Percentiles rank a stretch among this genome's conserved stretches.
phyloP scores from a whole-genome alignment of 495 filamentous ascomycete species.

The Cudoniella acicularis region DNA sequence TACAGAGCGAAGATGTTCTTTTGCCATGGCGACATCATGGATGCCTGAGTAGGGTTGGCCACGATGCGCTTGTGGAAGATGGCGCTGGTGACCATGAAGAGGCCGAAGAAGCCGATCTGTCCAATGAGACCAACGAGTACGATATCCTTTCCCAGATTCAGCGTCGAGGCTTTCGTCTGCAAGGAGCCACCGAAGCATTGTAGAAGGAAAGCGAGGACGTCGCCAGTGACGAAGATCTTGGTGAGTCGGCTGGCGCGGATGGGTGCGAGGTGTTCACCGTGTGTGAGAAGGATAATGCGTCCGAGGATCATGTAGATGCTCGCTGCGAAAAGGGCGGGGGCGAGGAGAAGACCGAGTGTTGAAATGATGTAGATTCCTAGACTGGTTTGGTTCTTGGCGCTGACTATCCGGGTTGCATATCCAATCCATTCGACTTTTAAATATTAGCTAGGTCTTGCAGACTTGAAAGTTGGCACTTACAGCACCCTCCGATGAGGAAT shows the following conservation, averaged over 20 bases:
- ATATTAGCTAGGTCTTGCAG: background rate
- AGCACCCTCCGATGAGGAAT: conserved; percentile 52
- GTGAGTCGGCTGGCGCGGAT: conserved; percentile 36
- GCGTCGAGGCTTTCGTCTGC: conserved; percentile 28
- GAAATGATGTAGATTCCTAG: conserved; percentile 44
- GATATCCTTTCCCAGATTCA: conserved; percentile 37
- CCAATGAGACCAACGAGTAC: conserved; percentile 39
- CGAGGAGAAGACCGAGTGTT: conserved; percentile 42
- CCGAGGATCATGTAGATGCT: conserved; percentile 53
- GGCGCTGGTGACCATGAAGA: conserved; percentile 40
- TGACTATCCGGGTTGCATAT: conserved; percentile 40
- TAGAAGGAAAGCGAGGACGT: conserved; percentile 38
- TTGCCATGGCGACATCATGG: conserved; percentile 34
- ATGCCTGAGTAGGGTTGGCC: conserved; percentile 2
- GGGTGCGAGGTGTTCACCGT: conserved; percentile 36
- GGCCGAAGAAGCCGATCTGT: conserved; percentile 45
- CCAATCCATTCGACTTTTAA: conserved; percentile 37
- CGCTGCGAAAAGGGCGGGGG: conserved; percentile 49
- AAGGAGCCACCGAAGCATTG: conserved; percentile 36
- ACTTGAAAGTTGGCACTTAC: conserved; percentile 28
- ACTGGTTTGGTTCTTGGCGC: conserved; percentile 31
- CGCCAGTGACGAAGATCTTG: conserved; percentile 40
- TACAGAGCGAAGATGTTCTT: conserved; percentile 50
- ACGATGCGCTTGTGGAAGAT: conserved; percentile 29
- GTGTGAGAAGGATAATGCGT: conserved; percentile 36